Conservation (phyloP, 78 protist species). For the Tieghemostelium lacteum region DNA sequence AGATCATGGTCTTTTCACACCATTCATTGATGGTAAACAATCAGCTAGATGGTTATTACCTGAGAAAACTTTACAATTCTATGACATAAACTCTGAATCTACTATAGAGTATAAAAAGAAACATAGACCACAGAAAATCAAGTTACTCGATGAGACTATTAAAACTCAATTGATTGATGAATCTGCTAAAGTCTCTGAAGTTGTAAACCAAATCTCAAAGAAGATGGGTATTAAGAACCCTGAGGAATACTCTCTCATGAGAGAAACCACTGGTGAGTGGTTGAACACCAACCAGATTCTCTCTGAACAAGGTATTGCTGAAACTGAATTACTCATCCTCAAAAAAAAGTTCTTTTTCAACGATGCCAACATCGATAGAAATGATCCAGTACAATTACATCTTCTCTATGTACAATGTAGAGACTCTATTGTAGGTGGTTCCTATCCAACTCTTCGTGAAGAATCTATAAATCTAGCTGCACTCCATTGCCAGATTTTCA, state of each 20-base stretch:
- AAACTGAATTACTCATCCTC: conserved; percentile 64
- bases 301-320: conserved; percentile 87
- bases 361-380: conserved; percentile 89
- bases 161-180: conserved; percentile 78
- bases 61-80: conserved; percentile 56
- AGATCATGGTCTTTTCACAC: conserved; percentile 83
- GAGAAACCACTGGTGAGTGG: conserved; percentile 80
- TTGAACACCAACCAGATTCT: conserved; percentile 81
- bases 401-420: conserved; percentile 84
- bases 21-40: conserved; percentile 33
- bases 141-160: conserved; percentile 74
- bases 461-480: conserved; percentile 82
- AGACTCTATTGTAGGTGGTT: conserved; percentile 72
- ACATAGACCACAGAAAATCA: conserved; percentile 72
- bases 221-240: conserved; percentile 81
- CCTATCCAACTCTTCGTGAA: conserved; percentile 66
- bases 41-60: conserved; percentile 59
- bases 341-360: conserved; percentile 89
- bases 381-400: conserved; percentile 91
- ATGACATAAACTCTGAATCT: conserved; percentile 39
- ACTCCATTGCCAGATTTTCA: conserved; percentile 77
- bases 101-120: conserved; percentile 76
- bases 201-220: conserved; percentile 32
- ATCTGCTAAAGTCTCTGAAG: conserved; percentile 46
- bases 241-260: conserved; percentile 78